Conservation (phyloP, 371 early-diverging fungal genomes). For the Mucor racemosus region DNA sequence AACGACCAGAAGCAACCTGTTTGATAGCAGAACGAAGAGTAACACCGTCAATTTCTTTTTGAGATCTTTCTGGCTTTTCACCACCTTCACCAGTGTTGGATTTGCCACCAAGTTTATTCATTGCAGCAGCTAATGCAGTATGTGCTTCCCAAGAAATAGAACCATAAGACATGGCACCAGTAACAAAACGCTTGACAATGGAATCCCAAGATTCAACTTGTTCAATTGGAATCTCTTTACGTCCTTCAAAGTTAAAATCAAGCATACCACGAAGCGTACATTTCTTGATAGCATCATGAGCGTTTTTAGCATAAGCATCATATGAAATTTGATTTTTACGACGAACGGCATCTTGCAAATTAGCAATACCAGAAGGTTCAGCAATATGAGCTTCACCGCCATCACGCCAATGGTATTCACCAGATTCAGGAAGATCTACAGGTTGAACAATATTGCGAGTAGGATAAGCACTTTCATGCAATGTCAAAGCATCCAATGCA, state of each 20-base stretch:
- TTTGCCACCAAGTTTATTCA: conserved; percentile 95
- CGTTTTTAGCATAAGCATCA: conserved; percentile 78
- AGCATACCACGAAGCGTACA: conserved; percentile 96
- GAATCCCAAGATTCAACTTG: conserved; percentile 96
- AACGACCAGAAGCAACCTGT: conserved; percentile 97
- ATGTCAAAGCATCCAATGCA: conserved; percentile 85
- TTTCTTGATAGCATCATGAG: conserved; percentile 82
- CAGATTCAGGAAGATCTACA: conserved; percentile 81
- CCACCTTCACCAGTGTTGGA: conserved; percentile 99
- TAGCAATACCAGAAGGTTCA: conserved; percentile 86
- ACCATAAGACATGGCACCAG: conserved; percentile 99
- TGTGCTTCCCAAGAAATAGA: conserved; percentile 96
- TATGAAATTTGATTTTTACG: conserved; percentile 86
- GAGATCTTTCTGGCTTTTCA: conserved; percentile 88
- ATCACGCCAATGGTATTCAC: conserved; percentile 96
- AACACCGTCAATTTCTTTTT: conserved; percentile 70
- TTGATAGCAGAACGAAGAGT: conserved; percentile 93
- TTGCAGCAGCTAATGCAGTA: conserved; percentile 90
- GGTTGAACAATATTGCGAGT: conserved; percentile 66
- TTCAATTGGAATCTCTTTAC: conserved; percentile 82
- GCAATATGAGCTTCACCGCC: conserved; percentile 93
- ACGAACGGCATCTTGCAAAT: conserved; percentile 94
- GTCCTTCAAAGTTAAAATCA: conserved; percentile 79
- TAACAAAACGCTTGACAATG: conserved; percentile 95
- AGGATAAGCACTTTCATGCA: conserved; percentile 89